These are phyloP conservation scores for Boletus speciosus DNA, from an alignment of 768 basidiomycete species.

Conservation along the genomic window DNA sequence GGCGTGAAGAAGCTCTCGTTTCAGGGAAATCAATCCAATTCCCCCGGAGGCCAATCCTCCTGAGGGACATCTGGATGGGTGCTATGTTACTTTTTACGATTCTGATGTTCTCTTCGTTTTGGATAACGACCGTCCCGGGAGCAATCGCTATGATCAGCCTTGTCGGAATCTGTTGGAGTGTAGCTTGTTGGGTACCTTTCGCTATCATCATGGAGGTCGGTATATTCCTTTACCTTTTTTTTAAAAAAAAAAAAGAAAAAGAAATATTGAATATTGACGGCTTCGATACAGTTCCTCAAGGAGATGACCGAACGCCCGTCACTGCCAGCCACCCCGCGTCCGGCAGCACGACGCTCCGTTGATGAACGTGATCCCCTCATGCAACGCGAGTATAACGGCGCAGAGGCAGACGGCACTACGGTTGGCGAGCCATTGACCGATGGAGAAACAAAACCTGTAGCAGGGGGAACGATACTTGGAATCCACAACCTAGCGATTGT, in stretches of 20 bases:
- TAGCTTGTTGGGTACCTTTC: slow-evolving; percentile 97
- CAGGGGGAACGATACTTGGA: slow-evolving; percentile 89
- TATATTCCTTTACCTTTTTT: slow-evolving; percentile 38
- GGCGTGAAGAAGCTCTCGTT: slow-evolving; percentile 81
- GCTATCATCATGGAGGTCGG: slow-evolving; percentile 95
- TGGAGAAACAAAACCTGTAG: slow-evolving; percentile 46
- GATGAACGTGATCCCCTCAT: slow-evolving; percentile 52
- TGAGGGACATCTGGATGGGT: slow-evolving; percentile 92
- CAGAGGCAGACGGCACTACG: slow-evolving; percentile 41
- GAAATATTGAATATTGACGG: neutral
- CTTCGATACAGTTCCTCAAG: slow-evolving; percentile 57
- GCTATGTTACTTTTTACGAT: slow-evolving; percentile 77
- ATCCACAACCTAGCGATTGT: slow-evolving; percentile 96
- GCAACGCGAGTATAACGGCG: slow-evolving; percentile 42
- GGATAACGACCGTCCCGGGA: slow-evolving; percentile 70
- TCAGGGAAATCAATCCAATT: slow-evolving; percentile 72
- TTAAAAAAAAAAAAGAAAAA: no score
- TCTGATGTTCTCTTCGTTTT: slow-evolving; percentile 82
- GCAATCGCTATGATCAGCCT: slow-evolving; percentile 81
- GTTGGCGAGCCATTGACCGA: slow-evolving; percentile 26
- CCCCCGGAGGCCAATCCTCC: slow-evolving; percentile 85
- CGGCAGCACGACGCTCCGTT: slow-evolving; percentile 32
- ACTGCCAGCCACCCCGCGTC: slow-evolving; percentile 12
- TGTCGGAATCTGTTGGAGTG: slow-evolving; percentile 93
- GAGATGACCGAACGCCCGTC: slow-evolving; percentile 48